Conservation (phyloP, 768 basidiomycete genomes). For the Mycena amicta region DNA sequence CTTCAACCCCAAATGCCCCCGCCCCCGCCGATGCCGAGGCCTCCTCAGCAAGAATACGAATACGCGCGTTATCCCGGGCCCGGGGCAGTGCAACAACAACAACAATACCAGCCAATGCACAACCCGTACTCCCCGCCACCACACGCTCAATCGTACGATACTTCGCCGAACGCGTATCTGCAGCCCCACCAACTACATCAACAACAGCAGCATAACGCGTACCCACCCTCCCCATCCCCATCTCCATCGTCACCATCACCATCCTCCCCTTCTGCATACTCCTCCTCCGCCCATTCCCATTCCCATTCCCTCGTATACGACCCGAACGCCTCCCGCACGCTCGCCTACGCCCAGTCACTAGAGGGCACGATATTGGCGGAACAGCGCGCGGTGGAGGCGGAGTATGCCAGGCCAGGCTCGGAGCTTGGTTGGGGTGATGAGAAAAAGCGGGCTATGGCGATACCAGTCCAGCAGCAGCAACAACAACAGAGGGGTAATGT, state of each 20-base stretch:
- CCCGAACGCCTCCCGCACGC: neutral
- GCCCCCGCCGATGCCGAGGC: neutral
- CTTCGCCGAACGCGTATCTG: no score
- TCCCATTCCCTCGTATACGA: no score
- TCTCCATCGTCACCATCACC: neutral
- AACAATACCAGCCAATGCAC: neutral
- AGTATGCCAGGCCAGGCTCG: constrained; percentile 8
- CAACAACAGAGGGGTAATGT: no score
- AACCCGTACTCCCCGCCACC: neutral
- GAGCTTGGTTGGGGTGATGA: neutral
- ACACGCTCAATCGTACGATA: no score
- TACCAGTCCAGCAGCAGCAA: no score
- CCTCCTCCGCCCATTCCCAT: neutral
- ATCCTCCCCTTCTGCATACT: neutral
- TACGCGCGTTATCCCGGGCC: neutral
- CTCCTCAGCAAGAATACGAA: neutral
- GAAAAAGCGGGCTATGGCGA: neutral
- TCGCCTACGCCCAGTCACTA: neutral
- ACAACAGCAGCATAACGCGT: neutral
- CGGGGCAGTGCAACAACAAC: neutral
- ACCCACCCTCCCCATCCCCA: neutral
- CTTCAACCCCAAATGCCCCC: neutral
- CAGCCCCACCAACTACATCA: neutral
- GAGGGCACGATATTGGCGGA: constrained; percentile 7
- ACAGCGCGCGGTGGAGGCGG: constrained; percentile 17